Percentiles rank a stretch among this genome's conserved stretches.
Evolutionary conservation across 1,284 basidiomycete species (phyloP).

Genomic region (Afroboletus lepidellus): DNA sequence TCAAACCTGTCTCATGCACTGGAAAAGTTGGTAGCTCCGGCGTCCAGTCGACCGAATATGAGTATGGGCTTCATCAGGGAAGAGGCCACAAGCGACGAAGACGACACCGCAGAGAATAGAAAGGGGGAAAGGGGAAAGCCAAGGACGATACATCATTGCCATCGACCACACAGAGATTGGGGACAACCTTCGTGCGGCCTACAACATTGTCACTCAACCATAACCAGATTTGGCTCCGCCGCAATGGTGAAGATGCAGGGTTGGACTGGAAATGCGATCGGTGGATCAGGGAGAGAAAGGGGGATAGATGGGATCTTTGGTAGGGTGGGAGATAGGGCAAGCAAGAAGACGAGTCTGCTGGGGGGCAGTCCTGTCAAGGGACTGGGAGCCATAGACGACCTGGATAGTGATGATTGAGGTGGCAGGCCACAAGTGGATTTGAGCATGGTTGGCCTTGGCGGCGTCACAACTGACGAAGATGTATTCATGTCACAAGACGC

Average conservation of each 20-base stretch:
- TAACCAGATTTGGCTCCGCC: conserved; percentile 8
- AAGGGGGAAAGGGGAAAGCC: conserved; percentile 21
- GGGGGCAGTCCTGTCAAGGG: conserved; percentile 58
- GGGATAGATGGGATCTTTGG: conserved; percentile 26
- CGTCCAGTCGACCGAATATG: conserved; percentile 60
- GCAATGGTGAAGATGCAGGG: background rate
- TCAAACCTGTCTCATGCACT: conserved; percentile 57
- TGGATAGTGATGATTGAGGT: background rate
- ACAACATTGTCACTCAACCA: conserved; percentile 35
- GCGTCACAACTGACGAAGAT: conserved; percentile 35
- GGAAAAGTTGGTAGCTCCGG: conserved; percentile 59
- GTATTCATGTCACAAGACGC: conserved; percentile 12
- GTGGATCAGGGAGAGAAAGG: conserved; percentile 17
- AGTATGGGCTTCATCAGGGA: conserved; percentile 57
- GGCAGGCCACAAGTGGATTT: background rate
- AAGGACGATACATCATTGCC: conserved; percentile 24
- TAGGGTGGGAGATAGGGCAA: conserved; percentile 48
- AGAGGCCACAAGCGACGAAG: conserved; percentile 15
- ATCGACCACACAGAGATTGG: background rate
- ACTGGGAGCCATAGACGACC: conserved; percentile 9
- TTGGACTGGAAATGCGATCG: background rate
- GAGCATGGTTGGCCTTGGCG: conserved; percentile 1
- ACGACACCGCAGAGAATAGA: conserved; percentile 15
- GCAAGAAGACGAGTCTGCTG: conserved; percentile 62
- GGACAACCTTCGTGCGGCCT: conserved; percentile 26